Base-by-base conservation (phyloP, 2,329 filamentous ascomycete genomes). In the Dactylellina haptotyla region DNA sequence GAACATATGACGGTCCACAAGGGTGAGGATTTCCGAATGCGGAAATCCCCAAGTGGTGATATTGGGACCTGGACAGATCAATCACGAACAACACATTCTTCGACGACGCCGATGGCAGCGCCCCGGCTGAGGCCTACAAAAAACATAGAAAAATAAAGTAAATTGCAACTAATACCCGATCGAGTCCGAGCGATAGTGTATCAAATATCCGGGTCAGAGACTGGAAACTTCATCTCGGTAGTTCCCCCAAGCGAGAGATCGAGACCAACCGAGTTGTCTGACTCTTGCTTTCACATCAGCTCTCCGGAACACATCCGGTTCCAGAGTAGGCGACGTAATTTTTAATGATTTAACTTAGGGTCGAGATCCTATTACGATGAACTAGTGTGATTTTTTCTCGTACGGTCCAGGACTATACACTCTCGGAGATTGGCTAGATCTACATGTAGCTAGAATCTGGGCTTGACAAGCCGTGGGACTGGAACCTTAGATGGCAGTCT, bases 41-140 rank as follows among this genome's bases (percentile, higher is more conserved):
- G 54, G 63, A 59, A 0, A 26, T 41, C n/a, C n/a, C n/a, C n/a
- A n/a, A n/a, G n/a, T n/a, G n/a, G 20, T 41, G 23, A 39, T 39
- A 58, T n/a, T 58, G 30, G 8, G 39, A 30, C 28, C 8, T 45
- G 30, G 41, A 50, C 50, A 41, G 34, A 64, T 64, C 59, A 18
- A 34, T 20, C 20, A 12, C 3, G 28, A n/a, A 20, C 62, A 58
- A 58, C 51, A 66, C 62, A 66, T 66, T 66, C 61, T 41, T 64
- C n/a, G 45, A 4, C 10, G 45, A 20, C 18, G 14, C 25, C 8
- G 39, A 18, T 45, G 16, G 16, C 6, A 12, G 12, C 14, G 10
- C 6, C 39, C 16, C n/a, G 10, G 14, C 16, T 8, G 10, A 45
- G 16, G 8, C 10, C n/a, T n/a, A n/a, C n/a, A n/a, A n/a, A n/a